A percentile compares a stretch with the other conserved stretches of the same genome.
Evolutionary conservation across 75 land plant genomes (phyloP).

Genomic region (Isoetes taiwanensis): DNA sequence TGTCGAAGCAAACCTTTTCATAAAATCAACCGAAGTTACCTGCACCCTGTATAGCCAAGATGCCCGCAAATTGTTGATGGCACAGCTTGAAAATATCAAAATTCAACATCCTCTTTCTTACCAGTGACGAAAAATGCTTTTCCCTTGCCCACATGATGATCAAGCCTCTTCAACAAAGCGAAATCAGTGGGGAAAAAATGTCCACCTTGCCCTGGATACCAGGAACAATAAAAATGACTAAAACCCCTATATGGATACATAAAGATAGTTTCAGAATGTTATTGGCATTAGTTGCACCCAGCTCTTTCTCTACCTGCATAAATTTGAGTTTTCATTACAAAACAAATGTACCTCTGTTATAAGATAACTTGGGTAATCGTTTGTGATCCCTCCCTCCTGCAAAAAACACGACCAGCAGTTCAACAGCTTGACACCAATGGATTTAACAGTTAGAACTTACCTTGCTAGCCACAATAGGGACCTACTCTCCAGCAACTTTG

Average conservation of each 20-base stretch:
- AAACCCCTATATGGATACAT: not conserved
- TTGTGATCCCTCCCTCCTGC: conserved; percentile 43
- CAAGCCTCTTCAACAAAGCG: conserved; percentile 49
- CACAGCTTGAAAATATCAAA: too few relatives aligned
- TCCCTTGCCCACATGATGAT: too few relatives aligned
- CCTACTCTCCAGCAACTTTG: conserved; percentile 60
- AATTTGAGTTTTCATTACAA: too few relatives aligned
- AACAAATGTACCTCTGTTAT: conserved; percentile 59
- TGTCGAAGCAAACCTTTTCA: conserved; percentile 83
- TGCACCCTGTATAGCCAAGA: too few relatives aligned
- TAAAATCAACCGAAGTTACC: conserved; percentile 69
- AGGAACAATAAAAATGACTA: not conserved
- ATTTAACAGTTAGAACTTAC: conserved; percentile 22
- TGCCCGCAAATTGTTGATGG: too few relatives aligned
- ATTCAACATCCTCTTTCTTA: too few relatives aligned
- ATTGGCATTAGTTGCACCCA: not conserved
- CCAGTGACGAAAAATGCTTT: too few relatives aligned
- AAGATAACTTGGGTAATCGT: conserved; percentile 50
- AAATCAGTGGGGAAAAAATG: conserved; percentile 95
- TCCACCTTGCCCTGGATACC: conserved; percentile 86
- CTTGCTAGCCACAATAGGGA: conserved; percentile 85
- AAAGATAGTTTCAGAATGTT: not conserved
- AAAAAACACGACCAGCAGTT: conserved; percentile 2
- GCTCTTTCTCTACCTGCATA: not conserved
- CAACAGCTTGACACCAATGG: not conserved